phyloP scores from a whole-genome alignment of 805 yeast species.

The Komagataella mondaviorum region DNA sequence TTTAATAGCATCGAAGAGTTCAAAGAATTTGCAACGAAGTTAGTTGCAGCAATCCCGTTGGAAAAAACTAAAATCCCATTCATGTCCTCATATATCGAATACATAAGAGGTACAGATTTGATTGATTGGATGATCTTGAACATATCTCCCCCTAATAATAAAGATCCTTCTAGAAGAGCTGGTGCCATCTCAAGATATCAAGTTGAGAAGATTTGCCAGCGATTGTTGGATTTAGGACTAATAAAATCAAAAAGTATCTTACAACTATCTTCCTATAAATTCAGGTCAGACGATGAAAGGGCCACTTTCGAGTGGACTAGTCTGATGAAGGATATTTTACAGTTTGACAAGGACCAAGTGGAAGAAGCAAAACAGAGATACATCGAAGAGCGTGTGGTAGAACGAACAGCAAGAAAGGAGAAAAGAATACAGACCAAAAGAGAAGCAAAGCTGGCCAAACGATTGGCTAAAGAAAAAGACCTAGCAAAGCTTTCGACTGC shows the following conservation, averaged over 20 bases:
- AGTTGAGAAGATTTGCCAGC: slow-evolving; percentile 8
- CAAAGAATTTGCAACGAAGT: slow-evolving; percentile 3
- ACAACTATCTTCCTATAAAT: slow-evolving; percentile 4
- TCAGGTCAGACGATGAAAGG: slow-evolving; percentile 8
- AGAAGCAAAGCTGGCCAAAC: background rate
- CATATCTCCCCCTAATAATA: background rate
- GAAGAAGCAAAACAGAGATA: background rate
- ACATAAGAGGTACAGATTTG: slow-evolving; percentile 5
- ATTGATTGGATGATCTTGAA: background rate
- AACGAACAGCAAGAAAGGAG: background rate
- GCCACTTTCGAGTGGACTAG: slow-evolving; percentile 6
- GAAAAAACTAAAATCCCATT: slow-evolving; percentile 4
- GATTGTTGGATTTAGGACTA: slow-evolving; percentile 6
- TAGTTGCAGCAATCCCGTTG: slow-evolving; percentile 4
- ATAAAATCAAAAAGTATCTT: slow-evolving; percentile 1
- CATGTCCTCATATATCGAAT: slow-evolving; percentile 2
- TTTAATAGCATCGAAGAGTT: slow-evolving; percentile 5
- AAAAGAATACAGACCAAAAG: background rate
- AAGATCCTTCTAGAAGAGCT: background rate
- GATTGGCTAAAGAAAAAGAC: background rate
- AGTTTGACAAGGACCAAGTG: background rate
- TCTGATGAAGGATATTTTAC: background rate
- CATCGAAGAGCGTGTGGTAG: background rate
- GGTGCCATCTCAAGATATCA: slow-evolving; percentile 5
- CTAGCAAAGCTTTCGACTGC: background rate